phyloP scores from a whole-genome alignment of 2,329 filamentous ascomycete genomes.

The Didymella sp. region DNA sequence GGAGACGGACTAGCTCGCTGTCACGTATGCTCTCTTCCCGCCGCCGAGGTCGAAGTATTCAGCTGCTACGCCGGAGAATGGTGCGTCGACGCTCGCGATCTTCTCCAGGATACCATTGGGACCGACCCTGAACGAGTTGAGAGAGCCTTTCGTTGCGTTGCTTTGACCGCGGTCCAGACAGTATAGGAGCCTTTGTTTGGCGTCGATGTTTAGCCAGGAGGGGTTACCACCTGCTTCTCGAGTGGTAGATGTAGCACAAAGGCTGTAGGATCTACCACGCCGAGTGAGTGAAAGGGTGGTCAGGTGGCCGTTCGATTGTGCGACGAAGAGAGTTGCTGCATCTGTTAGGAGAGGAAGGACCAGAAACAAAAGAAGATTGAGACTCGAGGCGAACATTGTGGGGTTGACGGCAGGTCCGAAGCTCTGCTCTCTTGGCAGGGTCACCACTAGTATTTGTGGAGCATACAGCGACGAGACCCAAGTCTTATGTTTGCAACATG shows the following conservation, averaged over 20 bases:
- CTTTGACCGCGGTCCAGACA: conserved; percentile 24
- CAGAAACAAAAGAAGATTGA: neutral
- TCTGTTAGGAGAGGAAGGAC: conserved; percentile 6
- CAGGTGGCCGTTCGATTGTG: conserved; percentile 23
- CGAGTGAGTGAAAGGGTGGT: conserved; percentile 18
- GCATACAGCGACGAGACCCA: neutral
- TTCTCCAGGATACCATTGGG: conserved; percentile 6
- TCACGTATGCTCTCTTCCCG: conserved; percentile 18
- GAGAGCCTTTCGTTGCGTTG: conserved; percentile 16
- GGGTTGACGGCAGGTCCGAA: neutral
- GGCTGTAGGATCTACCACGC: conserved; percentile 4
- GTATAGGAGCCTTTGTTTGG: conserved; percentile 19
- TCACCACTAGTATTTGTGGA: neutral
- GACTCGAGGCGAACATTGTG: neutral
- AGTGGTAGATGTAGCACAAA: conserved; percentile 18
- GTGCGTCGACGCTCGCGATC: conserved; percentile 21
- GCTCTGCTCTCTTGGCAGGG: neutral
- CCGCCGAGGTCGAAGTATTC: conserved; percentile 9
- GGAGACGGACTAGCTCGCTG: conserved; percentile 18
- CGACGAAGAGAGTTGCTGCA: conserved; percentile 21
- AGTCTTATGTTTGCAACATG: neutral
- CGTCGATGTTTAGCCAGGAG: conserved; percentile 22
- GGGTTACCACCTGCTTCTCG: conserved; percentile 19
- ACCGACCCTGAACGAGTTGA: conserved; percentile 21
- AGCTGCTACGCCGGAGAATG: conserved; percentile 23